Base-by-base conservation (phyloP, 2,329 filamentous ascomycete genomes). In the Sordariomycetes sp. region DNA sequence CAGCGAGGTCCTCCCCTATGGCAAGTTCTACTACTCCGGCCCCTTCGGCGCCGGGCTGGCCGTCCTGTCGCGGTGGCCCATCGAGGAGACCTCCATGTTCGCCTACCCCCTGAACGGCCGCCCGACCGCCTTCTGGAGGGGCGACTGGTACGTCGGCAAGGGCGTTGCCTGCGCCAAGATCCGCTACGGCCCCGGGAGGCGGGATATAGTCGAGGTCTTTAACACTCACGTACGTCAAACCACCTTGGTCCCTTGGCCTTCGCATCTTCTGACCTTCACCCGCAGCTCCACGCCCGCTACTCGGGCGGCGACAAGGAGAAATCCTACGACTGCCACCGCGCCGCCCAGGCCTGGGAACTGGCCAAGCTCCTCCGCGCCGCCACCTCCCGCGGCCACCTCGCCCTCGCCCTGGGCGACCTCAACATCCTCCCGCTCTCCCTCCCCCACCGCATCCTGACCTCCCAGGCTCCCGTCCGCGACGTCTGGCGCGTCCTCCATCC, bases 131-230 rank as follows among this genome's bases (percentile, higher is more conserved):
- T 96, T 97, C 72, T 97, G 88, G 74, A 80, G 93, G 60, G 94
- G 94, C 12, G 93, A 97, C 71, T 97, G 93, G 90, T 97, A 86
- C 68, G 92, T 97, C 11, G 94, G 94, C 0, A 97, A 97, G 70
- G 94, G 94, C 18, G 85, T 97, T 50, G 94, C 93, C 7, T 88
- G 83, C 67, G 93, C 93, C 2, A 81, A 82, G 62, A 87, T 97
- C 64, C 78, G 88, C 3, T 86, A 88, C 63, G 89, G 89, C 0
- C 74, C 80, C 0, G 79, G 74, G 1, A 69, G 71, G 52, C 80
- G 81, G 60, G 87, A 94, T 64, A 74, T 92, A 12, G 77, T 90
- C 20, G 90, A 97, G 67, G 90, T 97, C 1, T 97, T 97, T 69
- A 93, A 90, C 70, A 97, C 94, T 20, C 93, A 96, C 78, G 83